phyloP scores from a whole-genome alignment of 345 rosid genomes.

The Acer campestre region DNA sequence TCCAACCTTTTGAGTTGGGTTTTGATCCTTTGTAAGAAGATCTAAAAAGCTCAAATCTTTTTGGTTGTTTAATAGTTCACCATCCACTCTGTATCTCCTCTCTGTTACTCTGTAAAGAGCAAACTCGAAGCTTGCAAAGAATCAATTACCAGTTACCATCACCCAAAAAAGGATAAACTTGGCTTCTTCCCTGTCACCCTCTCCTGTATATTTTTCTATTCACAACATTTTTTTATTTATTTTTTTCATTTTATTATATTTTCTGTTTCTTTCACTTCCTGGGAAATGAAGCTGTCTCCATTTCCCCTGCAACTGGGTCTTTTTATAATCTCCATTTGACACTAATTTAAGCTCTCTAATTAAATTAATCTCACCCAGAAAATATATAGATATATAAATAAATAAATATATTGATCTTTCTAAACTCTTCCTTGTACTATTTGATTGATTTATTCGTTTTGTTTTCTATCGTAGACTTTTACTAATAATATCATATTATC shows the following conservation, averaged over 20 bases:
- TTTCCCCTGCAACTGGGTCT: slow-evolving; percentile 39
- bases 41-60: slow-evolving; percentile 20
- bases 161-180: slow-evolving; percentile 20
- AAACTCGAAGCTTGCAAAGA: neutral
- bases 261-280: slow-evolving; percentile 15
- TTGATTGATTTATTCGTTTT: slow-evolving; percentile 4
- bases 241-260: slow-evolving; percentile 6
- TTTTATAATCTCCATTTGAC: slow-evolving; percentile 22
- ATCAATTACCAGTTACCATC: neutral
- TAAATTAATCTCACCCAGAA: neutral
- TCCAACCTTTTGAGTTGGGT: slow-evolving; percentile 17
- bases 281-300: slow-evolving; percentile 34
- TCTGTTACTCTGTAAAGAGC: slow-evolving; percentile 38
- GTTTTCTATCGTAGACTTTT: slow-evolving; percentile 10
- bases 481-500: neutral
- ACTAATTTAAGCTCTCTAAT: slow-evolving; percentile 10
- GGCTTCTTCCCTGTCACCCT: slow-evolving; percentile 13
- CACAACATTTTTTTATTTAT: neutral
- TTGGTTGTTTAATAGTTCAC: slow-evolving; percentile 11
- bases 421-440: neutral
- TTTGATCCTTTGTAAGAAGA: slow-evolving; percentile 2
- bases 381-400: neutral
- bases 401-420: neutral
- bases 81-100: slow-evolving; percentile 24
- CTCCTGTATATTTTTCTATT: neutral